Percentiles rank a stretch among this genome's conserved stretches.
Conservation (phyloP, 352 stramenopile genomes). For the Poterioochromonas sp. region DNA sequence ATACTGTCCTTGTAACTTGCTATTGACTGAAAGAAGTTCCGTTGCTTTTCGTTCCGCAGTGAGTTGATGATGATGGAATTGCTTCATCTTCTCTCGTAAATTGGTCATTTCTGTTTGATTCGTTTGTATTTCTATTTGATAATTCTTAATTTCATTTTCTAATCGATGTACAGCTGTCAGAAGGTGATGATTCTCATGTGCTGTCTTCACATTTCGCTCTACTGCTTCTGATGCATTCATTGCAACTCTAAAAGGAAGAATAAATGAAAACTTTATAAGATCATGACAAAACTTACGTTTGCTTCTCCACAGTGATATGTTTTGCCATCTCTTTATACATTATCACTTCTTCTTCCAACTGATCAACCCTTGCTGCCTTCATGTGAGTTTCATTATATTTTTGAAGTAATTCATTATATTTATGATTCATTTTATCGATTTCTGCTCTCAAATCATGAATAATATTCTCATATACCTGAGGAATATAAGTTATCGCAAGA, state of each 20-base stretch:
- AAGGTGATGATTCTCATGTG: neutral
- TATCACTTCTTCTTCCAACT: neutral
- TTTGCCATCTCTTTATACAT: slow-evolving; percentile 19
- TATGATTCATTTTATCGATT: neutral
- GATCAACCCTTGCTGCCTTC: neutral
- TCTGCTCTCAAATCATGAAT: neutral
- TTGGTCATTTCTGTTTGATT: neutral
- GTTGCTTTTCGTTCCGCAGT: neutral
- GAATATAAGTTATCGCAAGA: too few species aligned
- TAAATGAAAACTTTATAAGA: neutral
- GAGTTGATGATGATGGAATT: neutral
- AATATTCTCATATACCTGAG: slow-evolving; percentile 3
- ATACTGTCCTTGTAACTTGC: neutral
- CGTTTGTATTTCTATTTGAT: neutral
- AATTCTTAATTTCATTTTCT: neutral
- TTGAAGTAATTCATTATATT: neutral
- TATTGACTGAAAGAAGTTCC: neutral
- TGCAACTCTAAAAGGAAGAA: neutral
- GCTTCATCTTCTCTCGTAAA: neutral
- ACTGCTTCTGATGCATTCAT: neutral
- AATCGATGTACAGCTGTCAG: neutral
- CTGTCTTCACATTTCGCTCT: neutral
- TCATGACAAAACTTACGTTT: neutral
- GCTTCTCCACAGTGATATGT: neutral
- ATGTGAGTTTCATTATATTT: neutral